phyloP scores from a whole-genome alignment of 108 stramenopile species.

The Fragilaria crotonensis region DNA sequence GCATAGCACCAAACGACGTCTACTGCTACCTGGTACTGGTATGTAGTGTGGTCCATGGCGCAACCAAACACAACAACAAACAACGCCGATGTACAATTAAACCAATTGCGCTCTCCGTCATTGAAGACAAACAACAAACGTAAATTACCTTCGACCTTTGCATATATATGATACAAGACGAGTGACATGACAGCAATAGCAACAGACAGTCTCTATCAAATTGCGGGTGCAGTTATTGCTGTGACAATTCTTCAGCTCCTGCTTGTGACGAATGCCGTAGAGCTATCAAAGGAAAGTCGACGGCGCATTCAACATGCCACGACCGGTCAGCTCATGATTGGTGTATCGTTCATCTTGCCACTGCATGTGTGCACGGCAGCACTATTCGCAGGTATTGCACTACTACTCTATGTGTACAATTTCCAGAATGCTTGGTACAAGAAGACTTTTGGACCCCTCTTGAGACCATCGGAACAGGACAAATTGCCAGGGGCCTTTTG shows the following conservation, averaged over 20 bases:
- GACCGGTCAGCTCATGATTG: conserved; percentile 45
- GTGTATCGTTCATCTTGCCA: conserved; percentile 34
- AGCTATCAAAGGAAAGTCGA: conserved; percentile 24
- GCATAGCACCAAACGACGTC: too few relatives aligned
- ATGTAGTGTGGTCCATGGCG: too few relatives aligned
- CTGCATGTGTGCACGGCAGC: conserved; percentile 11
- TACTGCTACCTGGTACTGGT: too few relatives aligned
- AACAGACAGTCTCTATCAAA: too few relatives aligned
- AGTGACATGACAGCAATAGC: too few relatives aligned
- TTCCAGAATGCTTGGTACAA: conserved; percentile 9
- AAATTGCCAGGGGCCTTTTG: conserved; percentile 48
- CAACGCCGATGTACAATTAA: too few relatives aligned
- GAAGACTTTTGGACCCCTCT: conserved; percentile 27
- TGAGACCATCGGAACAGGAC: conserved; percentile 32
- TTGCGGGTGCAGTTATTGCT: too few relatives aligned
- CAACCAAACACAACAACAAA: too few relatives aligned
- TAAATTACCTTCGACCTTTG: too few relatives aligned
- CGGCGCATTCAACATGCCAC: conserved; percentile 50
- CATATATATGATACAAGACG: too few relatives aligned
- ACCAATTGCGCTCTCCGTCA: too few relatives aligned
- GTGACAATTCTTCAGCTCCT: background rate
- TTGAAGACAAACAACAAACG: too few relatives aligned
- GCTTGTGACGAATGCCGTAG: background rate
- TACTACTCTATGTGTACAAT: conserved; percentile 7
- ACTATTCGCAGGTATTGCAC: conserved; percentile 19